Base-by-base conservation (phyloP, 179 eudicot species). In the Nepenthes alata region DNA sequence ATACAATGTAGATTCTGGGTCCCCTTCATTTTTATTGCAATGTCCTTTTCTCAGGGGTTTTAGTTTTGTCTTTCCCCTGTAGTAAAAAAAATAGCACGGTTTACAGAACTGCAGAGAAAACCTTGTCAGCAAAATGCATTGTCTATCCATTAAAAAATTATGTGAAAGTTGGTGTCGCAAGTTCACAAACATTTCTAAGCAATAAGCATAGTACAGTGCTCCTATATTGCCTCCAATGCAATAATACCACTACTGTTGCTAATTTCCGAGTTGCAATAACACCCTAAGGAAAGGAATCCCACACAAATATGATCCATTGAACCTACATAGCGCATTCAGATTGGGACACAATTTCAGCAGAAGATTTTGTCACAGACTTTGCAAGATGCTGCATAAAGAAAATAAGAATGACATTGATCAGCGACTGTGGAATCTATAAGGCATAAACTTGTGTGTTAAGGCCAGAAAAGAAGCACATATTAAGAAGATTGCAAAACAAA, bases 1-100 rank as follows among this genome's bases (percentile, higher is more conserved):
- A 65, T 25, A 25, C 25, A 25, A 25, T 25, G 25, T 25, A 56
- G 79, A 73, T 58, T 82, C 77, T 48, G 57, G 45, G 57, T 75
- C 67, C 60, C 70, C 88, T 62, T 85, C 97, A 47, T 60, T 49
- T 68, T 79, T 82, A 68, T 66, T 59, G 47, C 64, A 11, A 37
- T 72, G 70, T 54, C 51, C 80, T 54, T 78, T 79, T 54, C 14
- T 72, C 54, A 75, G 64, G 35, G 81, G 59, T 62, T 77, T 81
- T 72, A 72, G 44, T 70, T 75, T 81, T 41, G 75, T n/a, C 75
- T 81, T 78, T 61, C 70, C 91, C 73, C 97, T 91, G 86, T 60
- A 57, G 66, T 39, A 49, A 54, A 5, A 5, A 35, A 15, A 63
- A 47, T 16, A 25, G 25, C 25, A 25, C 25, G 1, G 25, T 25